Conservation (phyloP, 108 stramenopile species). For the Cylindrotheca closterium region DNA sequence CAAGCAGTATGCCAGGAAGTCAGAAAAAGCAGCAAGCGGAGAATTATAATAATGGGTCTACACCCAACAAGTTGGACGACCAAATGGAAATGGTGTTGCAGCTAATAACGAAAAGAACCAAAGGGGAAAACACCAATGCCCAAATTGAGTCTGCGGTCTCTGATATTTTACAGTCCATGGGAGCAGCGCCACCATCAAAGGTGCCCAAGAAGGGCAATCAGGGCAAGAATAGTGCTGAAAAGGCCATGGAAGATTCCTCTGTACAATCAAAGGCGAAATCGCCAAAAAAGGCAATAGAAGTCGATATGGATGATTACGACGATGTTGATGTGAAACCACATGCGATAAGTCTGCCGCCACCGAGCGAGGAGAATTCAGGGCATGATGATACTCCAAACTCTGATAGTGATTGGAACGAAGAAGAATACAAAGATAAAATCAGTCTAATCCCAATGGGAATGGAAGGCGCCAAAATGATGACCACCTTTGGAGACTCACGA, state of each 20-base stretch:
- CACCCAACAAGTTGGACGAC: slow-evolving; percentile 17
- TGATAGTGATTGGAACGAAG: slow-evolving; percentile 7
- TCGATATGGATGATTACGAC: slow-evolving; percentile 37
- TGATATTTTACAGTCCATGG: slow-evolving; percentile 25
- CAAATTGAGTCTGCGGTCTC: slow-evolving; percentile 63
- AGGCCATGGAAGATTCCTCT: background rate
- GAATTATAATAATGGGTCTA: no score
- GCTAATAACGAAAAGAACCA: slow-evolving; percentile 50
- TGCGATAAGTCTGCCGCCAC: background rate
- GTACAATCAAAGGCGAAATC: background rate
- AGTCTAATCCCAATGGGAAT: slow-evolving; percentile 66
- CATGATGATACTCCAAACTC: background rate
- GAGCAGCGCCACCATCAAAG: background rate
- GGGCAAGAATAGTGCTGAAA: slow-evolving; percentile 25
- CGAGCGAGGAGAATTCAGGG: background rate
- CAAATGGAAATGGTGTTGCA: slow-evolving; percentile 57
- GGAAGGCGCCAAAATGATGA: slow-evolving; percentile 71
- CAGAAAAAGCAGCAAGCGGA: no score
- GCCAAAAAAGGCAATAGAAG: slow-evolving; percentile 9
- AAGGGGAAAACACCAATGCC: slow-evolving; percentile 55
- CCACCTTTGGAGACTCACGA: slow-evolving; percentile 79
- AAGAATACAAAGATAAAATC: slow-evolving; percentile 6
- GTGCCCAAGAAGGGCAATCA: slow-evolving; percentile 23
- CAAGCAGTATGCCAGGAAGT: no score
- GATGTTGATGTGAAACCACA: background rate